phyloP scores from a whole-genome alignment of 192 early-diverging fungal genomes.

The Backusella mclennaniae region DNA sequence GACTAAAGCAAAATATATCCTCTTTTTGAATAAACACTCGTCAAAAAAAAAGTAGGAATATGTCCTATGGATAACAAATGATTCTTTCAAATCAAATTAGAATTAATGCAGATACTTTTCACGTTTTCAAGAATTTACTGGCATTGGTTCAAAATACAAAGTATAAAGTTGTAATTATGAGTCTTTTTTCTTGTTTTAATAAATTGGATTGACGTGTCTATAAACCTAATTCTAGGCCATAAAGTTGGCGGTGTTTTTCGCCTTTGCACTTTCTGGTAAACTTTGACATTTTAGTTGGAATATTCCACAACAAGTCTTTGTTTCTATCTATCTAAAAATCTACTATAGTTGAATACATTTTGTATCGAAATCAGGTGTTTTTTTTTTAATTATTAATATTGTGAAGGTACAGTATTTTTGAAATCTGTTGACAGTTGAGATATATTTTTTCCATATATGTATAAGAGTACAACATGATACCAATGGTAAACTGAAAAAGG shows the following conservation, averaged over 20 bases:
- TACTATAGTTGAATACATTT: not conserved
- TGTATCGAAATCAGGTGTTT: not conserved
- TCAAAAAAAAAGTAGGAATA: no score
- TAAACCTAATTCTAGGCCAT: not conserved
- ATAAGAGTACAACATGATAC: not conserved
- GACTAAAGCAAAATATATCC: no score
- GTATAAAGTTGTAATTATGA: no score
- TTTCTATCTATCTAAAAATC: not conserved
- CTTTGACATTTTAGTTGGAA: not conserved
- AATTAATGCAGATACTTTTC: no score
- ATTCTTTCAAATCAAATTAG: no score
- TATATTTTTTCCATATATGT: not conserved
- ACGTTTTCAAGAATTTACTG: no score
- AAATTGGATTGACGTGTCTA: no score
- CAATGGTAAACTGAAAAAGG: not conserved
- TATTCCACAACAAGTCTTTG: not conserved
- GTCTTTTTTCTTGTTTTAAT: no score
- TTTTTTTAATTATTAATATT: not conserved
- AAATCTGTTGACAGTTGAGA: not conserved
- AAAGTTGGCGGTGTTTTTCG: not conserved
- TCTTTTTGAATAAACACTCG: no score
- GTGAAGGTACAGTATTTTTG: not conserved
- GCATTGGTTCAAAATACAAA: no score
- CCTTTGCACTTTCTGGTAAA: not conserved
- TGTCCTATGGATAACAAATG: no score